Base-by-base conservation (phyloP, 2,329 filamentous ascomycete genomes). In the Leptographium procerum region DNA sequence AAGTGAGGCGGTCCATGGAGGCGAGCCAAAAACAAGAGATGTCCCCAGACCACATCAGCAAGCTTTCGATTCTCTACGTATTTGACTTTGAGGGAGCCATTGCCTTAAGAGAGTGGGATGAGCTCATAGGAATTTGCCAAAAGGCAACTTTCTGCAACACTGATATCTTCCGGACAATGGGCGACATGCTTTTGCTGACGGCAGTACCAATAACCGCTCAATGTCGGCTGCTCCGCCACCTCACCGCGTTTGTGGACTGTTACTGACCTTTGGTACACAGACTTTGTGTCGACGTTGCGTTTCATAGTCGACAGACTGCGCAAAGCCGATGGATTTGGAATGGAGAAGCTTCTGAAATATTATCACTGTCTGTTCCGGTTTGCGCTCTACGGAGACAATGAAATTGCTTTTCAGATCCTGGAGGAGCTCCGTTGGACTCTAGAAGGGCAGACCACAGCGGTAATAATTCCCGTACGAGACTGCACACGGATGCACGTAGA, bases 81-180 rank as follows among this genome's bases (percentile, higher is more conserved):
- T 88, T 91, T 63, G 87, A 94, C 63, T 88, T 95, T 61, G 91
- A 96, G 72, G 86, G 84, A 2, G 83, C 86, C 0, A 72, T 88
- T 45, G 77, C 76, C 34, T 73, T 94, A 5, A 80, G 83, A 60
- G 76, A 79, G 24, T 94, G 86, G 86, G 80, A 87, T 50, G 77
- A 81, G 43, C 72, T 95, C 1, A 73, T 77, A 6, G 69, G 73
- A 19, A 80, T 90, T 9, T 78, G 94, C 26, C 66, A 77, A 57
- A 77, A 75, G 56, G 76, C 78, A 1, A 71, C 70, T 7, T 56
- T 65, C 0, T 82, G 76, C 58, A 69, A 75, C 55, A 70, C 75
- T 36, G 64, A 67, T 4, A 73, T 80, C 22, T 81, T 81, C 59
- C 83, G 86, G 61, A 75, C 81, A 1, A 84, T 89, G 74, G 84